Base-by-base conservation (phyloP, 805 yeast genomes). In the Debaryomyces prosopidis region DNA sequence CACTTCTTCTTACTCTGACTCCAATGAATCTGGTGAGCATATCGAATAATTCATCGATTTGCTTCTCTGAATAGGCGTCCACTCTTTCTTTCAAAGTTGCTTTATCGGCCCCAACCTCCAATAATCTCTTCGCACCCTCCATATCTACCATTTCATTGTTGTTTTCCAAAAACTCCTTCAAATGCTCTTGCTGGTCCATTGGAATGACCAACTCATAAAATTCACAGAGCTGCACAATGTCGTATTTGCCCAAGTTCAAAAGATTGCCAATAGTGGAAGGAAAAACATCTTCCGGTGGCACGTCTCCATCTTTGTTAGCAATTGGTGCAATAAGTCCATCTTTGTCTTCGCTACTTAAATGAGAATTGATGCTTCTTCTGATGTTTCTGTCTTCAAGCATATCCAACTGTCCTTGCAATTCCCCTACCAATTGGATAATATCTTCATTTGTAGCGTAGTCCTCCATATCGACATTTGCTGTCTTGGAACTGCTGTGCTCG, bases 331-430 rank as follows among this genome's bases (percentile, higher is more conserved):
- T 57, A 5, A 62, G 50, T 1, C 53, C 56, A 2, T 37, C 18
- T 14, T 74, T 81, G 12, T 67, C 67, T 9, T 66, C 64, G 0
- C 62, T 60, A 0, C 58, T 53, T 45, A 82, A 71, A 19, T 75
- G 73, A 1, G 87, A 71, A 60, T 90, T 90, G 50, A 80, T 77
- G 3, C 83, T 69, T 63, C 98, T 76, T 51, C 87, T 76, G 36
- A 87, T 77, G 14, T 86, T 79, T 53, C 96, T 77, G 53, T 87
- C 88, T 59, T 91, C 98, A 28, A 87, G 62, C 18, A 77, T 71
- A 43, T 87, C 91, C 57, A 91, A 74, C 66, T 91, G 97, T 7
- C 88, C 87, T 65, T 91, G 97, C 45, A 91, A 69, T 63, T 91
- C 98, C 9, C 88, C 89, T 11, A 90, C 97, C 38, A 91, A 72